Evolutionary conservation across 2,329 filamentous ascomycete genomes (phyloP).

Genomic region (Penicillium griseofulvum): DNA sequence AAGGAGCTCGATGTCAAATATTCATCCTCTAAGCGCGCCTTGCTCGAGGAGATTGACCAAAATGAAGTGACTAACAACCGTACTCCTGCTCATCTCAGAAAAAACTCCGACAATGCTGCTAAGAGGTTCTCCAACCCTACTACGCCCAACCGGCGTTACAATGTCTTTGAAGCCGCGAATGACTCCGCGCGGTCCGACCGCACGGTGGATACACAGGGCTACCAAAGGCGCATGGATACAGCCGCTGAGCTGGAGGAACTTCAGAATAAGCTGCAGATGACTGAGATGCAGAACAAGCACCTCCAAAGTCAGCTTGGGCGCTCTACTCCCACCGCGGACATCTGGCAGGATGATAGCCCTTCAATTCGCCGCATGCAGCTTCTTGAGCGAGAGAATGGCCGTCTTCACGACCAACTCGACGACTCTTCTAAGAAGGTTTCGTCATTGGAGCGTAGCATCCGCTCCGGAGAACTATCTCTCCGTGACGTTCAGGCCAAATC

Average conservation of each 20-base stretch:
- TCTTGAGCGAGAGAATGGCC: conserved; percentile 85
- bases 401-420: conserved; percentile 90
- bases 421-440: conserved; percentile 93
- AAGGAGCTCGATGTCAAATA: conserved; percentile 62
- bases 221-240: conserved; percentile 86
- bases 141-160: conserved; percentile 72
- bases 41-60: conserved; percentile 82
- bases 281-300: conserved; percentile 92
- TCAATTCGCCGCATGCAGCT: conserved; percentile 81
- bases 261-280: conserved; percentile 89
- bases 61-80: conserved; percentile 72
- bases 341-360: conserved; percentile 70
- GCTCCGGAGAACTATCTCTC: conserved; percentile 80
- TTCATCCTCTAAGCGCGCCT: conserved; percentile 65
- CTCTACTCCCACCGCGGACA: conserved; percentile 59
- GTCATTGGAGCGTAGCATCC: conserved; percentile 79
- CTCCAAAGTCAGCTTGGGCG: conserved; percentile 83
- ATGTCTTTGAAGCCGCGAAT: conserved; percentile 60
- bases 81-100: conserved; percentile 70
- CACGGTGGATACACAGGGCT: conserved; percentile 77
- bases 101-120: conserved; percentile 54
- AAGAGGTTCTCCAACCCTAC: conserved; percentile 70
- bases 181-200: conserved; percentile 82
- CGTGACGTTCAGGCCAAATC: conserved; percentile 90
- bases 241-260: conserved; percentile 87